Conservation (phyloP, 768 basidiomycete species). For the Podaxis mareebaensis region DNA sequence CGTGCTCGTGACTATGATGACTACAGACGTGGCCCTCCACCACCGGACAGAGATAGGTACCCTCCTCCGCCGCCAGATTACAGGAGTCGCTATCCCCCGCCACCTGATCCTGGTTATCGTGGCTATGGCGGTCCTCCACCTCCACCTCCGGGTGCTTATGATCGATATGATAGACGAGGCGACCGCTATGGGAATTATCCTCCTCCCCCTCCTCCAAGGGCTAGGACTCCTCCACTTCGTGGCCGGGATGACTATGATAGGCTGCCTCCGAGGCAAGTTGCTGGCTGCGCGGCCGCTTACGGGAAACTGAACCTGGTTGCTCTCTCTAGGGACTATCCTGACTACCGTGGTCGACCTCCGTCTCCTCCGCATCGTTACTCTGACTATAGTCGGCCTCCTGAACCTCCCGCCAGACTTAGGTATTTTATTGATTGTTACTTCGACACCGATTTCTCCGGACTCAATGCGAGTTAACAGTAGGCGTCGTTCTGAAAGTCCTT, state of each 20-base stretch:
- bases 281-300: slow-evolving; percentile 5
- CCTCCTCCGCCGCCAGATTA: slow-evolving; percentile 52
- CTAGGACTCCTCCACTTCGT: slow-evolving; percentile 55
- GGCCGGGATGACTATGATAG: slow-evolving; percentile 68
- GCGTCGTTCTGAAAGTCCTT: slow-evolving; percentile 74
- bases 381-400: slow-evolving; percentile 53
- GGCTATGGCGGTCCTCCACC: slow-evolving; percentile 50
- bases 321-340: slow-evolving; percentile 55
- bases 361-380: slow-evolving; percentile 47
- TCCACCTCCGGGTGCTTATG: slow-evolving; percentile 52
- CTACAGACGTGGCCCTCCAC: slow-evolving; percentile 51
- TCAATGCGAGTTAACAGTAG: slow-evolving; percentile 50
- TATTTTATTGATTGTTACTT: slow-evolving; percentile 21
- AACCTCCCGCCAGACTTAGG: slow-evolving; percentile 50
- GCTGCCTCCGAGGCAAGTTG: slow-evolving; percentile 52
- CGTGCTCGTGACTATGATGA: slow-evolving; percentile 70
- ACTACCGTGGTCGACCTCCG: slow-evolving; percentile 55
- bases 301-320: slow-evolving; percentile 12
- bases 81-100: slow-evolving; percentile 58
- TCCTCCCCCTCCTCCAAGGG: slow-evolving; percentile 49
- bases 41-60: slow-evolving; percentile 53
- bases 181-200: slow-evolving; percentile 46
- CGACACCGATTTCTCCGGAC: not conserved
- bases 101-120: slow-evolving; percentile 53
- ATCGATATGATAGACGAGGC: slow-evolving; percentile 61